Base-by-base conservation (phyloP, 2,329 filamentous ascomycete species). In the Macrophomina pseudophaseolina region DNA sequence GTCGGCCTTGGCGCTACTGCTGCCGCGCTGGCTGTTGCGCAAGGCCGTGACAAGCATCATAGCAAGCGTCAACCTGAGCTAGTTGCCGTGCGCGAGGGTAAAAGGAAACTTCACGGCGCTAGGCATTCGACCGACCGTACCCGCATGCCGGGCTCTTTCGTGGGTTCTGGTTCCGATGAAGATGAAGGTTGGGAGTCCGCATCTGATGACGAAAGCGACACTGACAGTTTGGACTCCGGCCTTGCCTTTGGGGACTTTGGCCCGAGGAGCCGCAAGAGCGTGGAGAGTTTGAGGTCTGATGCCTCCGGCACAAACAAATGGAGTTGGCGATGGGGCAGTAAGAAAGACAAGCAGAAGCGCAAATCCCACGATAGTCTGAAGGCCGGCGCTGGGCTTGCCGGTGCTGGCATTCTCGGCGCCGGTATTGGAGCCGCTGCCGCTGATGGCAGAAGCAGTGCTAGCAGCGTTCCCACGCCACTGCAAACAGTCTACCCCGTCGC, bases 401-500 rank as follows among this genome's bases (percentile, higher is more conserved):
- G 77, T 53, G 76, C 77, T n/a, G 80, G 79, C 64, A 16, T 62
- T 28, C 32, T 33, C 9, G 58, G 58, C 23, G 56, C 56, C 23
- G 44, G 58, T 14, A n/a, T 62, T 5, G 32, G 44, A 38, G 76
- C 80, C 40, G 80, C 84, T 81, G 68, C 88, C 84, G 40, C 80
- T 82, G 49, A 63, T n/a, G 49, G n/a, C 40, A 74, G 67, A 71
- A 84, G 80, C 69, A 81, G 78, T 70, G 74, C 76, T 53, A 82
- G 75, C 70, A 82, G 80, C 68, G 80, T 83, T 49, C 77, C 83
- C 30, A 77, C 77, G 9, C 80, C 77, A 9, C 80, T 92, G 78
- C 88, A 90, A 72, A 84, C 86, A 35, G 86, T 92, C 40, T 89
- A 89, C 70, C 87, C 91, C 7, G 80, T 90, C 38, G 86, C 89